Evolutionary conservation across 768 basidiomycete genomes (phyloP).

Genomic region (Panaeolus cyanescens): DNA sequence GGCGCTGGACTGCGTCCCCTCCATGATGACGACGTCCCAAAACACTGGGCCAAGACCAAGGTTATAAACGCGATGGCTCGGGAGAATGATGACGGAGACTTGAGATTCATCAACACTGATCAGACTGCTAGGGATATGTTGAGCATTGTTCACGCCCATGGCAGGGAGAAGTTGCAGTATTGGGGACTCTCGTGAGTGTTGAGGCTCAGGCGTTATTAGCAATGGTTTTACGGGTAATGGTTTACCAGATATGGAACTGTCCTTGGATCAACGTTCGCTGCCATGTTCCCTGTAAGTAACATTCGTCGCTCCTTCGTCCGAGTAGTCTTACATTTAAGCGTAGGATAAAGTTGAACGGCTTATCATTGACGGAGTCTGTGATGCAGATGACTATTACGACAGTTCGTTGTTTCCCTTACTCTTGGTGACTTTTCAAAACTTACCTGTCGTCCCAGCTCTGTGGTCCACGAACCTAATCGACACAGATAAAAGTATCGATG

Average conservation of each 20-base stretch:
- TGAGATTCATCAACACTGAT: constrained; percentile 36
- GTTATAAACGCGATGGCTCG: constrained; percentile 31
- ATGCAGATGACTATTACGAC: constrained; percentile 36
- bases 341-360: constrained; percentile 33
- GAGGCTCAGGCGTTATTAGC: neutral
- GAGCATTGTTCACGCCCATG: constrained; percentile 32
- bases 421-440: neutral
- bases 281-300: constrained; percentile 32
- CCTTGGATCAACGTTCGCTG: constrained; percentile 32
- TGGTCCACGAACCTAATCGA: constrained; percentile 36
- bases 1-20: neutral
- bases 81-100: constrained; percentile 26
- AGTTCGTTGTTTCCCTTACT: constrained; percentile 17
- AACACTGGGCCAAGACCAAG: constrained; percentile 32
- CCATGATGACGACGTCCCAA: constrained; percentile 22
- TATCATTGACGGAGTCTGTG: constrained; percentile 37
- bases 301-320: neutral
- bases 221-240: neutral
- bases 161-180: constrained; percentile 31
- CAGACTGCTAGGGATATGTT: constrained; percentile 40
- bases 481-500: constrained; percentile 29
- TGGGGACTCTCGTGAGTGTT: constrained; percentile 31
- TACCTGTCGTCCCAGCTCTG: constrained; percentile 20
- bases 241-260: constrained; percentile 27
- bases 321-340: constrained; percentile 10